phyloP scores from a whole-genome alignment of 2,329 filamentous ascomycete genomes.

The Cladophialophora psammophila region DNA sequence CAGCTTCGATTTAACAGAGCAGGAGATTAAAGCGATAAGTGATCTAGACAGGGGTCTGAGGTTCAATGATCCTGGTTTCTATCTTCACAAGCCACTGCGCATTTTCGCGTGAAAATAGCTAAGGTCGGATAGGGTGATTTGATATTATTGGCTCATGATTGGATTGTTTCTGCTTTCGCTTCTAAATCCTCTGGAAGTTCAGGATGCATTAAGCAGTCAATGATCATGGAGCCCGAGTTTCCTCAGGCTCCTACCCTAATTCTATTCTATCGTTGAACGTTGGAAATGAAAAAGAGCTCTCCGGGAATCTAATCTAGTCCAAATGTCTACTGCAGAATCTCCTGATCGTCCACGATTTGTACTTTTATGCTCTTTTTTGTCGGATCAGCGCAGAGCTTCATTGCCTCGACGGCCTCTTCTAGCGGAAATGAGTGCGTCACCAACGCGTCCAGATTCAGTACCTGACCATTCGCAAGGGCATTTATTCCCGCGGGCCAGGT shows the following conservation, averaged over 20 bases:
- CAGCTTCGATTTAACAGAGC: conserved; percentile 32
- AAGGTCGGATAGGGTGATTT: too few relatives aligned
- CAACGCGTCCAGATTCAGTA: conserved; percentile 68
- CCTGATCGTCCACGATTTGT: conserved; percentile 62
- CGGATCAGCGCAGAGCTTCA: conserved; percentile 61
- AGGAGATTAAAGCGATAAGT: conserved; percentile 35
- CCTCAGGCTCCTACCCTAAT: not conserved
- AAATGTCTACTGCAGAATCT: not conserved
- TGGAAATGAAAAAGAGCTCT: not conserved
- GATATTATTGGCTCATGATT: not conserved
- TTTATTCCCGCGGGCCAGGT: conserved; percentile 73
- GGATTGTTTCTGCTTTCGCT: not conserved
- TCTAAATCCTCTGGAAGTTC: not conserved
- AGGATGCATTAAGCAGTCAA: not conserved
- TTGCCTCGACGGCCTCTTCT: conserved; percentile 66
- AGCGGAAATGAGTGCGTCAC: conserved; percentile 70
- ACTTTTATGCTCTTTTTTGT: conserved; percentile 66
- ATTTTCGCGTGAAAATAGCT: conserved; percentile 29
- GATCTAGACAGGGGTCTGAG: conserved; percentile 34
- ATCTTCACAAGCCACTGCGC: conserved; percentile 31
- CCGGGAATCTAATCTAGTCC: not conserved
- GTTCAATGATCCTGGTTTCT: conserved; percentile 39
- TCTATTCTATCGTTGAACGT: not conserved
- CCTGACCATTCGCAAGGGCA: conserved; percentile 61
- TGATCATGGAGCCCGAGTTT: not conserved